These are phyloP conservation scores for Funneliformis caledonium DNA, from an alignment of 371 early-diverging fungal species.

Conservation along the genomic window DNA sequence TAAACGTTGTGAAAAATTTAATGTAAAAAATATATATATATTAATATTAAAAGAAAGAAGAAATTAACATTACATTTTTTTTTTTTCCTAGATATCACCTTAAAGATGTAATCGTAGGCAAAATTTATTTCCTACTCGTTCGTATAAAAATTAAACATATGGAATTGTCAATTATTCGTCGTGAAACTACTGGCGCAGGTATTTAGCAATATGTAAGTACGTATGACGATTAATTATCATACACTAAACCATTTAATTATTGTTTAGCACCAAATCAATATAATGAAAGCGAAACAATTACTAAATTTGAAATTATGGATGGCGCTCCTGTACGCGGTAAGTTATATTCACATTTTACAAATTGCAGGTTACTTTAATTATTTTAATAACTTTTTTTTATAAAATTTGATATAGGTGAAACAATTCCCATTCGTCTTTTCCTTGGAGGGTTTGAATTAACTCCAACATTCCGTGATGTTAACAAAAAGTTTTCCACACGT, in stretches of 20 bases:
- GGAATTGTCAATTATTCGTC: conserved; percentile 96
- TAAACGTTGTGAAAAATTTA: neutral
- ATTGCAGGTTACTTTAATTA: neutral
- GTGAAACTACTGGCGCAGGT: conserved; percentile 93
- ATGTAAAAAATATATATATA: neutral
- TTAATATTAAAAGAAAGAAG: neutral
- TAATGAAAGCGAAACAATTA: conserved; percentile 97
- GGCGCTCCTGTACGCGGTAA: conserved; percentile 92
- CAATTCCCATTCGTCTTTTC: conserved; percentile 97
- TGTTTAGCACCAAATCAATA: conserved; percentile 86
- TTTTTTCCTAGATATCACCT: conserved; percentile 74
- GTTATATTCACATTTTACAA: no score
- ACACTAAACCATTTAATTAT: neutral
- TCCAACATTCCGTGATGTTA: conserved; percentile 82
- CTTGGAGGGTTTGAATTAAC: conserved; percentile 96
- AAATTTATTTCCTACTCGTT: conserved; percentile 97
- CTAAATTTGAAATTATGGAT: conserved; percentile 99
- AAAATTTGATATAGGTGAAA: conserved; percentile 66
- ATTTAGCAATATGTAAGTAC: neutral
- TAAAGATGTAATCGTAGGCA: conserved; percentile 98
- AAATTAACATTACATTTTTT: neutral
- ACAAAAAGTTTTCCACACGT: conserved; percentile 96
- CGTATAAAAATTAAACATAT: conserved; percentile 98
- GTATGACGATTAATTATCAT: neutral
- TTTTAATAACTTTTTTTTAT: neutral